Evolutionary conservation across 192 early-diverging fungal species (phyloP).

Genomic region (Coemansia sp.): DNA sequence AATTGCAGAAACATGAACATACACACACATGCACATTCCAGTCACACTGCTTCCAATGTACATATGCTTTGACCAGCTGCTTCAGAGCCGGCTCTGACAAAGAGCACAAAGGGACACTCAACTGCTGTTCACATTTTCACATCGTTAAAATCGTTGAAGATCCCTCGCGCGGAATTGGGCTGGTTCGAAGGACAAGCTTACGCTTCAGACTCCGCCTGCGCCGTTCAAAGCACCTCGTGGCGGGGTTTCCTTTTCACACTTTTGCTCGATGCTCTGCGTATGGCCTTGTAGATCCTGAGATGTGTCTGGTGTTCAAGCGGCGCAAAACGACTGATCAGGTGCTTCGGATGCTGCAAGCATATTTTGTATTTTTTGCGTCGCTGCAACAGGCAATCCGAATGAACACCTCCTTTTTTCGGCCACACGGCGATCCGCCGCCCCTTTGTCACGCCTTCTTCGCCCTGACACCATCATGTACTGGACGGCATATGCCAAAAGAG

Average conservation of each 20-base stretch:
- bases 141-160: background rate
- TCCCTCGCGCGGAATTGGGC: background rate
- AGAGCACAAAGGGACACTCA: background rate
- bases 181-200: background rate
- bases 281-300: conserved; percentile 5
- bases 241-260: too few relatives aligned
- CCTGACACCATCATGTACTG: background rate
- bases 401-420: background rate
- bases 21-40: background rate
- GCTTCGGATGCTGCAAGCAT: background rate
- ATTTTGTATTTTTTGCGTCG: background rate
- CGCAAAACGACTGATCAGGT: conserved; percentile 8
- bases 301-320: conserved; percentile 9
- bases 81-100: background rate
- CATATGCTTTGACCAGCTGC: background rate
- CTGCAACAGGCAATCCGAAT: conserved; percentile 8
- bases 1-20: background rate
- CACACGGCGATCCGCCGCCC: conserved; percentile 1
- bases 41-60: conserved; percentile 4
- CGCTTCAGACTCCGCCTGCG: conserved; percentile 5
- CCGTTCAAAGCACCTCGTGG: background rate
- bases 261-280: background rate
- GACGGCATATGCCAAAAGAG: conserved; percentile 4
- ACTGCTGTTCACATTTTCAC: background rate
- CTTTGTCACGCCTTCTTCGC: background rate